Percentiles rank a stretch among this genome's conserved stretches.
phyloP scores from a whole-genome alignment of 352 stramenopile species.

The Pythium insidiosum region DNA sequence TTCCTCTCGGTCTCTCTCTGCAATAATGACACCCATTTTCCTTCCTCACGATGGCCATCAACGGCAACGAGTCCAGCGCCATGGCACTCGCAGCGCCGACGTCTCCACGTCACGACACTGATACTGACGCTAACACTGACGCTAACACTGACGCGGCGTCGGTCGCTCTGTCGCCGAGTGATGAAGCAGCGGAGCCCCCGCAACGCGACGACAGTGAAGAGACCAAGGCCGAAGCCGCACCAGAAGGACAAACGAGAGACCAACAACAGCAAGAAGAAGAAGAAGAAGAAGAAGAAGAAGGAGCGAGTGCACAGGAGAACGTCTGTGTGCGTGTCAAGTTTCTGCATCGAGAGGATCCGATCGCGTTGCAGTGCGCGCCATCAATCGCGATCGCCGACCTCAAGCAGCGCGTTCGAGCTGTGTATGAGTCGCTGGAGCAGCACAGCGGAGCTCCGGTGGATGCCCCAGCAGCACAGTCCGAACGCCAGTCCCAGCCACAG shows the following conservation, averaged over 20 bases:
- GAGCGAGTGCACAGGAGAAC: too few relatives aligned
- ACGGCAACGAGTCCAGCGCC: too few relatives aligned
- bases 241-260: not conserved
- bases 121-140: too few relatives aligned
- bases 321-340: constrained; percentile 16
- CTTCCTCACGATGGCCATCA: too few relatives aligned
- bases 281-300: not conserved
- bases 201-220: too few relatives aligned
- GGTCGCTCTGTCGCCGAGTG: too few relatives aligned
- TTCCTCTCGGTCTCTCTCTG: too few relatives aligned
- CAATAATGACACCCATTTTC: too few relatives aligned
- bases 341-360: constrained; percentile 15
- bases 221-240: too few relatives aligned
- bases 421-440: constrained; percentile 5
- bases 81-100: too few relatives aligned
- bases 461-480: constrained; percentile 3
- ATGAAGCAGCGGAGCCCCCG: not conserved
- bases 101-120: too few relatives aligned
- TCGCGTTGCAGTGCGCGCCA: constrained; percentile 11
- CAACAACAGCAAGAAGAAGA: constrained; percentile 1
- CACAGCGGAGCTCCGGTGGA: not conserved
- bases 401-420: constrained; percentile 13
- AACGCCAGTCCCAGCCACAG: not conserved
- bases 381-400: constrained; percentile 11
- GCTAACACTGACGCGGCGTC: too few relatives aligned